Evolutionary conservation across 331 rosid species (phyloP).

Genomic region (Dryas integrifolia): DNA sequence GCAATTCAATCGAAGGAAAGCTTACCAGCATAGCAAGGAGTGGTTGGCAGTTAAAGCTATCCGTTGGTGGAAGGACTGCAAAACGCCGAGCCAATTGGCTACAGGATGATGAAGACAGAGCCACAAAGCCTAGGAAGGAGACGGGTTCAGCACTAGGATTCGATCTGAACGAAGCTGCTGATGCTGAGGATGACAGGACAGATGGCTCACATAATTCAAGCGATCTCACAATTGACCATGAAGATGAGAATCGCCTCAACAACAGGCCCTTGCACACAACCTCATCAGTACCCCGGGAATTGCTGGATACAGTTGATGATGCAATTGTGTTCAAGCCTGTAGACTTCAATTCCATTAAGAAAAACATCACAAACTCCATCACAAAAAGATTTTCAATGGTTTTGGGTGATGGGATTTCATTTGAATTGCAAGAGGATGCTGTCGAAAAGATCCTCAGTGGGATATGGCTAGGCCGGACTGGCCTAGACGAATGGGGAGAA

Average conservation of each 20-base stretch:
- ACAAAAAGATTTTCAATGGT: slow-evolving; percentile 46
- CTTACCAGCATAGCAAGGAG: slow-evolving; percentile 44
- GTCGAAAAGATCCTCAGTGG: slow-evolving; percentile 73
- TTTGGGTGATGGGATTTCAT: slow-evolving; percentile 43
- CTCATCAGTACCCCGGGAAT: slow-evolving; percentile 39
- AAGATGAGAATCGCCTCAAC: slow-evolving; percentile 48
- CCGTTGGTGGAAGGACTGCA: slow-evolving; percentile 42
- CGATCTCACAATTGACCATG: slow-evolving; percentile 74
- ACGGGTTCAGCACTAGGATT: slow-evolving; percentile 46
- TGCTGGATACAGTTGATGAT: slow-evolving; percentile 63
- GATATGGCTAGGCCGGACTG: slow-evolving; percentile 63
- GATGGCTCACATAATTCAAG: slow-evolving; percentile 90
- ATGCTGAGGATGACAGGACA: slow-evolving; percentile 53
- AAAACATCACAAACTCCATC: slow-evolving; percentile 44
- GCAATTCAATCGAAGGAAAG: slow-evolving; percentile 49
- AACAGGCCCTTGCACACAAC: slow-evolving; percentile 27
- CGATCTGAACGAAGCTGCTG: slow-evolving; percentile 80
- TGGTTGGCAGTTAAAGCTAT: slow-evolving; percentile 64
- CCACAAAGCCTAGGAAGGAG: slow-evolving; percentile 55
- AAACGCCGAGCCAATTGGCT: slow-evolving; percentile 70
- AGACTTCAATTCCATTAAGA: slow-evolving; percentile 44
- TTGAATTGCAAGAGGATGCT: slow-evolving; percentile 69
- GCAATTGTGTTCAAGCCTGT: slow-evolving; percentile 76
- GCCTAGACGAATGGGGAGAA: slow-evolving; percentile 75
- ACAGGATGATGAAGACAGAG: slow-evolving; percentile 47